Evolutionary conservation across 257 asterid species (phyloP).

Genomic region (Solanum ossicruentum): DNA sequence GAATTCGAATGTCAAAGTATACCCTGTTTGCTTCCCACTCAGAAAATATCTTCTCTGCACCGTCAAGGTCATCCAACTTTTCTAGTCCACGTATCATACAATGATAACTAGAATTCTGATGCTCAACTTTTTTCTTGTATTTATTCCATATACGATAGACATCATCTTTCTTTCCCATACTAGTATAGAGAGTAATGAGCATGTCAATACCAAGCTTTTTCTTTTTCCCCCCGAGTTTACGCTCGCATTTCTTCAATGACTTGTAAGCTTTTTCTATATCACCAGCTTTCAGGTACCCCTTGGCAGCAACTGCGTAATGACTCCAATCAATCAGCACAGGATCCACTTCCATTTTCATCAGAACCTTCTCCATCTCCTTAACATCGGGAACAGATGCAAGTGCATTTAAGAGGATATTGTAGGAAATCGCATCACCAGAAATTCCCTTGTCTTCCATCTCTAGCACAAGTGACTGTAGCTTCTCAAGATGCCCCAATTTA

Average conservation of each 20-base stretch:
- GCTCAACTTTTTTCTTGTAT: slow-evolving; percentile 2
- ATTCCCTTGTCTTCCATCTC: slow-evolving; percentile 38
- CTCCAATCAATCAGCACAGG: slow-evolving; percentile 6
- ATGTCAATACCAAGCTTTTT: neutral
- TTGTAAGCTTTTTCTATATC: slow-evolving; percentile 14
- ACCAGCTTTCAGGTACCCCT: slow-evolving; percentile 32
- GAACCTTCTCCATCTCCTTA: slow-evolving; percentile 27
- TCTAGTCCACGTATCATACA: slow-evolving; percentile 18
- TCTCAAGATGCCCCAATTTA: slow-evolving; percentile 11
- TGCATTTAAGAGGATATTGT: slow-evolving; percentile 20
- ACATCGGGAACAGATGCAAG: slow-evolving; percentile 17
- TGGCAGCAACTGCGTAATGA: slow-evolving; percentile 19
- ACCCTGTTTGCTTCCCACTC: slow-evolving; percentile 17
- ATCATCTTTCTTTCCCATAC: slow-evolving; percentile 26
- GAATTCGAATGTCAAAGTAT: slow-evolving; percentile 18
- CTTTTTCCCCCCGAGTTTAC: neutral
- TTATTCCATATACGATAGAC: slow-evolving; percentile 26
- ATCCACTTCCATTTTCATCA: slow-evolving; percentile 40
- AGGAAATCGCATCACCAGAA: neutral
- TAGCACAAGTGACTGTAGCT: slow-evolving; percentile 13
- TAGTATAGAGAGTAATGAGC: slow-evolving; percentile 25
- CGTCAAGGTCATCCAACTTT: slow-evolving; percentile 36
- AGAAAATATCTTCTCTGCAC: slow-evolving; percentile 22
- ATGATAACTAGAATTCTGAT: slow-evolving; percentile 4
- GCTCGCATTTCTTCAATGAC: slow-evolving; percentile 20